A percentile compares a stretch with the other conserved stretches of the same genome.
Evolutionary conservation across 257 asterid species (phyloP).

Genomic region (Mentha longifolia): DNA sequence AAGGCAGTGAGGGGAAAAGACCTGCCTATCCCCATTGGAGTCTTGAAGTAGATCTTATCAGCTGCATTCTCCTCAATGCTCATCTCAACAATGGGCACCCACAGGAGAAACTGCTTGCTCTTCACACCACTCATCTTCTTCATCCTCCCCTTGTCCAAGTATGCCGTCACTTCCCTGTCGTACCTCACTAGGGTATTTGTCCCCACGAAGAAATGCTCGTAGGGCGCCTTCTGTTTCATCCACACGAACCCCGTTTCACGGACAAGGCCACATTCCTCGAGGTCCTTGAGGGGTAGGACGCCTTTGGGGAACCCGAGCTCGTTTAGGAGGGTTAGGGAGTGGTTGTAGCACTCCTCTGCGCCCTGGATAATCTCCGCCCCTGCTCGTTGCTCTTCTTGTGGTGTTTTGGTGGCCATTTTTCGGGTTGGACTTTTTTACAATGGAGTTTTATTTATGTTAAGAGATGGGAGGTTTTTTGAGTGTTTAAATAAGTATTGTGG

Average conservation of each 20-base stretch:
- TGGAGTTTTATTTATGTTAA: neutral
- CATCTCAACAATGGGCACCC: conserved; percentile 97
- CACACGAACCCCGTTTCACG: conserved; percentile 80
- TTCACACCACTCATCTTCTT: conserved; percentile 90
- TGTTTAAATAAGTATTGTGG: conserved; percentile 41
- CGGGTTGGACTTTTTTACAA: neutral
- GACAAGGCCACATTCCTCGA: conserved; percentile 89
- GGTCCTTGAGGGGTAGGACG: conserved; percentile 80
- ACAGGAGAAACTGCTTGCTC: conserved; percentile 81
- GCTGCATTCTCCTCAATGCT: conserved; percentile 55
- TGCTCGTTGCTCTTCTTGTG: conserved; percentile 47
- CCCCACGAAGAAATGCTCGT: conserved; percentile 66
- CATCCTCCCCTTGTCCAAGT: conserved; percentile 84
- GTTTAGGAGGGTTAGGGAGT: conserved; percentile 59
- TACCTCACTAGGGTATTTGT: conserved; percentile 72
- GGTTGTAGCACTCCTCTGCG: conserved; percentile 58
- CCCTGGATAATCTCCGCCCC: conserved; percentile 76
- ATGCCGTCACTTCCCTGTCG: conserved; percentile 79
- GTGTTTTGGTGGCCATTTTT: conserved; percentile 50
- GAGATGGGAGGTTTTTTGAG: conserved; percentile 28
- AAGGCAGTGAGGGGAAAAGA: conserved; percentile 77
- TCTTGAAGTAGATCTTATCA: conserved; percentile 75
- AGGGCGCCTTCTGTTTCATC: conserved; percentile 92
- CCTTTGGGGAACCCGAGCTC: conserved; percentile 91
- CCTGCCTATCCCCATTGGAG: conserved; percentile 85